Evolutionary conservation across 208 protist genomes (phyloP).

Genomic region (Trypanosoma mega): DNA sequence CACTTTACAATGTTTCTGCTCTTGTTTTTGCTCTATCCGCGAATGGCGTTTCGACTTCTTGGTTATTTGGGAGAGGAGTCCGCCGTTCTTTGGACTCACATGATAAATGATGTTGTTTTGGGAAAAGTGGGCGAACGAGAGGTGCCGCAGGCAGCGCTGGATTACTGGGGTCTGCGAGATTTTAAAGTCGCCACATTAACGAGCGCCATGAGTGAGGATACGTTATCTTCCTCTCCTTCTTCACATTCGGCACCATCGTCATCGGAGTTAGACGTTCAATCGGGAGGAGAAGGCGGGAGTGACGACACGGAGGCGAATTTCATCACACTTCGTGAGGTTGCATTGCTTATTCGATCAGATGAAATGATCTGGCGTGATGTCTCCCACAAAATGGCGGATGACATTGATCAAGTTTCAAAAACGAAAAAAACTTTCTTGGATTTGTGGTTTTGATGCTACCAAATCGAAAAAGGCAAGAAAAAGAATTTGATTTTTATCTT

Average conservation of each 20-base stretch:
- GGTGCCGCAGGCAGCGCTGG: slow-evolving; percentile 47
- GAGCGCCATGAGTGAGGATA: too few relatives aligned
- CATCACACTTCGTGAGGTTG: slow-evolving; percentile 66
- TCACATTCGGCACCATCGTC: too few relatives aligned
- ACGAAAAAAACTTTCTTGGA: not conserved
- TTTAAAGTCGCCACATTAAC: slow-evolving; percentile 20
- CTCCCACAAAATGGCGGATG: slow-evolving; percentile 53
- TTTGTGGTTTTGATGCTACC: too few relatives aligned
- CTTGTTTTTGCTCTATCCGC: slow-evolving; percentile 60
- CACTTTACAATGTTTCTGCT: slow-evolving; percentile 51
- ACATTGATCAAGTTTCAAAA: slow-evolving; percentile 33
- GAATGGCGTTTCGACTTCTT: slow-evolving; percentile 73
- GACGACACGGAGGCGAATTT: not conserved
- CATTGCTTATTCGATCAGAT: slow-evolving; percentile 72
- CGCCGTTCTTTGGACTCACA: slow-evolving; percentile 82
- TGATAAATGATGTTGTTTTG: slow-evolving; percentile 82
- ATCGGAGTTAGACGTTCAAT: too few relatives aligned
- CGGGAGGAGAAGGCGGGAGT: not conserved
- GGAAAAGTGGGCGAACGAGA: slow-evolving; percentile 55
- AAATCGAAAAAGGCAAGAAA: not conserved
- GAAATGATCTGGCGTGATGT: slow-evolving; percentile 73
- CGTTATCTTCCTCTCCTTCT: too few relatives aligned
- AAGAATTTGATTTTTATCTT: slow-evolving; percentile 15
- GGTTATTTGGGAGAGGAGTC: slow-evolving; percentile 80
- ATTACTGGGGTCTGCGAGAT: slow-evolving; percentile 62